Evolutionary conservation across 106 monocot species (phyloP).

Genomic region (Vanilla planifolia): DNA sequence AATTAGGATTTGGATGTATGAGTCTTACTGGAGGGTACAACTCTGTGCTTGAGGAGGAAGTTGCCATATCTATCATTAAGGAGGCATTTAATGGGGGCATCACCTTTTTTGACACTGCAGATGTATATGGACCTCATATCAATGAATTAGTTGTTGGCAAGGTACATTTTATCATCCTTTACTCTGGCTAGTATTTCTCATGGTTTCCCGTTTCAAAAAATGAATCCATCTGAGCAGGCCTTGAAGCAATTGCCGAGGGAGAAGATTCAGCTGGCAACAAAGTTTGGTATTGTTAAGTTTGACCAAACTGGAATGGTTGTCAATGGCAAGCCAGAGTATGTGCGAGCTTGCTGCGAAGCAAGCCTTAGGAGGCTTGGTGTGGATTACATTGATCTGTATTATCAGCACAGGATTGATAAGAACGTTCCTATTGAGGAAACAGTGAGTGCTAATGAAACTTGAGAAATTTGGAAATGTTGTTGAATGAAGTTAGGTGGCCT

Average conservation of each 20-base stretch:
- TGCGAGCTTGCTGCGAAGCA: constrained; percentile 38
- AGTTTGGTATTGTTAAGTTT: constrained; percentile 27
- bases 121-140: constrained; percentile 60
- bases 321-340: constrained; percentile 47
- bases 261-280: constrained; percentile 27
- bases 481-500: not conserved
- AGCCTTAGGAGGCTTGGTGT: constrained; percentile 36
- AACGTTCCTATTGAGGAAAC: constrained; percentile 54
- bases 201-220: not conserved
- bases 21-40: constrained; percentile 69
- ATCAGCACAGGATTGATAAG: constrained; percentile 43
- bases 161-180: constrained; percentile 16
- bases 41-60: constrained; percentile 50
- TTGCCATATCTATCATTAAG: constrained; percentile 52
- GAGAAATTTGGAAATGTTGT: not conserved
- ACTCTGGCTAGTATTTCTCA: not conserved
- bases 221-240: constrained; percentile 23
- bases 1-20: constrained; percentile 85
- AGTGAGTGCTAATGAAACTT: constrained; percentile 15
- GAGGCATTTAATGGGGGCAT: constrained; percentile 62
- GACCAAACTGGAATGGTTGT: not conserved
- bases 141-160: constrained; percentile 79
- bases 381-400: constrained; percentile 57
- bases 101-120: constrained; percentile 86
- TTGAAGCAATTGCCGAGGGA: constrained; percentile 47